phyloP scores from a whole-genome alignment of 176 grass and related monocot species.

The Phoenix roebelenii region DNA sequence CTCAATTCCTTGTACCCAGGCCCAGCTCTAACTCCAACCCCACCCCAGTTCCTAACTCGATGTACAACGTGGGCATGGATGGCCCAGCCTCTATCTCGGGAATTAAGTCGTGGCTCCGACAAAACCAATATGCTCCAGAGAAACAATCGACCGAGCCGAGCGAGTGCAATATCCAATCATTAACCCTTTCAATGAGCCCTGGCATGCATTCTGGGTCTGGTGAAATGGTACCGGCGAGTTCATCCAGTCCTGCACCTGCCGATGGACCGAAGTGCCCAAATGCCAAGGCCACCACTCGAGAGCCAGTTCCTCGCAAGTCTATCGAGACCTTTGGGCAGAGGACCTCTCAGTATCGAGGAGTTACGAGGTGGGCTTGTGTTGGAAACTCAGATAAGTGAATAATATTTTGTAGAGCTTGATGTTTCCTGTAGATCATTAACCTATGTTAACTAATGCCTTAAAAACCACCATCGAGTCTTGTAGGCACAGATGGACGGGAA shows the following conservation, averaged over 20 bases:
- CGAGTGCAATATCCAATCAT: constrained; percentile 1
- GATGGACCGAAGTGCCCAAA: background rate
- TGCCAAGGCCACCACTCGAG: constrained; percentile 7
- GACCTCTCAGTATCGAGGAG: constrained; percentile 83
- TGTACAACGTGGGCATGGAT: constrained; percentile 30
- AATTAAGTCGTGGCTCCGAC: constrained; percentile 90
- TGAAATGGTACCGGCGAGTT: background rate
- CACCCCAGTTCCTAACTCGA: constrained; percentile 1
- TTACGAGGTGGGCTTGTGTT: constrained; percentile 41
- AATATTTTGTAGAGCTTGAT: too few species aligned
- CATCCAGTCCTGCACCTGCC: background rate
- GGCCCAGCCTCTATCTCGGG: constrained; percentile 73
- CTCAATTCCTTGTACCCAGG: background rate
- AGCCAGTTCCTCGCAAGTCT: constrained; percentile 32
- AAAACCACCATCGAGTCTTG: background rate
- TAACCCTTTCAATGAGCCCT: constrained; percentile 38
- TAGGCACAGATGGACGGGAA: constrained; percentile 89
- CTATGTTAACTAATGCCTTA: too few species aligned
- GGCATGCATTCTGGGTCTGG: background rate
- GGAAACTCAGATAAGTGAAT: too few species aligned
- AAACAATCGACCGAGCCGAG: constrained; percentile 13
- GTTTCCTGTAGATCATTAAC: too few species aligned
- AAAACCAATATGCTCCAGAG: constrained; percentile 40
- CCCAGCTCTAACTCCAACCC: constrained; percentile 2
- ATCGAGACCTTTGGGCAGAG: constrained; percentile 79